These are phyloP conservation scores for Morella rubra DNA, from an alignment of 306 rosid genomes.

Conservation along the genomic window DNA sequence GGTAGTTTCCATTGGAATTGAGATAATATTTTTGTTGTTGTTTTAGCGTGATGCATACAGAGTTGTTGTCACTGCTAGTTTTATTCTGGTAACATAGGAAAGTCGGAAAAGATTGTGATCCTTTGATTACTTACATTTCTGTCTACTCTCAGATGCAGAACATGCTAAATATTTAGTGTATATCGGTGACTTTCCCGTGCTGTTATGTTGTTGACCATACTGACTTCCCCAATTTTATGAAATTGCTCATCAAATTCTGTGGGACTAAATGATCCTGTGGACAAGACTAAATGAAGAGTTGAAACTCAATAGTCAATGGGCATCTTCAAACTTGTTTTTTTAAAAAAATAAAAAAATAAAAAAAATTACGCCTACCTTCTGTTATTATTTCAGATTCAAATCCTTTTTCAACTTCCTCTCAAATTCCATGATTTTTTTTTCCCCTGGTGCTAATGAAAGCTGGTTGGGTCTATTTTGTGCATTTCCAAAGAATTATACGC, in stretches of 20 bases:
- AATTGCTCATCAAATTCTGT: background rate
- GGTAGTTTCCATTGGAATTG: conserved; percentile 37
- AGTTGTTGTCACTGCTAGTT: background rate
- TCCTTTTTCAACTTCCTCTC: background rate
- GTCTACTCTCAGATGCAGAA: background rate
- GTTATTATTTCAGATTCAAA: background rate
- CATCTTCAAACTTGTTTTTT: no score
- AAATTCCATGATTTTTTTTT: background rate
- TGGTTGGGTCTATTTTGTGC: background rate
- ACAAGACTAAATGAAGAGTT: background rate
- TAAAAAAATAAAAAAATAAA: no score
- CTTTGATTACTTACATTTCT: background rate
- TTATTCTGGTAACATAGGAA: background rate
- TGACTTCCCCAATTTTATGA: background rate
- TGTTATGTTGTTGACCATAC: background rate
- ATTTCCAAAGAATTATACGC: background rate
- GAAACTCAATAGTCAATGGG: background rate
- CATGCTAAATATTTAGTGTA: background rate
- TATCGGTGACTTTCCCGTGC: background rate
- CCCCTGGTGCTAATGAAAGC: background rate
- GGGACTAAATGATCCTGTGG: background rate
- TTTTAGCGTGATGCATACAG: background rate
- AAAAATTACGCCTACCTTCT: background rate
- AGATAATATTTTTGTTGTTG: background rate
- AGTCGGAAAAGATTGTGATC: background rate